These are phyloP conservation scores for Hypholoma sublateritium DNA, from an alignment of 768 basidiomycete genomes.

Conservation along the genomic window DNA sequence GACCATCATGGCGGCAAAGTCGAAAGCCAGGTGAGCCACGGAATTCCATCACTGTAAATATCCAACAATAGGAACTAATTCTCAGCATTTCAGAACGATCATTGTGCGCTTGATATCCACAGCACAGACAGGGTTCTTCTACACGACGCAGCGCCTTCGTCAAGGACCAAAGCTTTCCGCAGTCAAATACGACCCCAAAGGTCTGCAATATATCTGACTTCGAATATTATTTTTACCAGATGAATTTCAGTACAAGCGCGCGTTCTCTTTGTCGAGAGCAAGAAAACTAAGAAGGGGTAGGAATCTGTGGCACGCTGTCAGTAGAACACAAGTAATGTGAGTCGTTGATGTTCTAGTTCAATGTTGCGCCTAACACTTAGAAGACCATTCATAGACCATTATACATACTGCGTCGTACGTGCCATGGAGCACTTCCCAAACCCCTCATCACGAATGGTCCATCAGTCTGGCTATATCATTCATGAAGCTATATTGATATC, in stretches of 20 bases:
- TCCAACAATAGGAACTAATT: no score
- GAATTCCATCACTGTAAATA: no score
- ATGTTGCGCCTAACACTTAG: background rate
- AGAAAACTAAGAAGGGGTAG: conserved; percentile 60
- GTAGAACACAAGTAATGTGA: conserved; percentile 1
- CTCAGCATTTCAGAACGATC: conserved; percentile 54
- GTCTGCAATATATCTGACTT: conserved; percentile 39
- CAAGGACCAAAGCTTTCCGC: conserved; percentile 77
- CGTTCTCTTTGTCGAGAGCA: conserved; percentile 79
- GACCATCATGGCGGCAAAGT: conserved; percentile 56
- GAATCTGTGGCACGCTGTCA: background rate
- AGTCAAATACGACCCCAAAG: conserved; percentile 90
- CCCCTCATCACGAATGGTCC: no score
- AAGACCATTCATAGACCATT: background rate
- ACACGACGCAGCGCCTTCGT: conserved; percentile 77
- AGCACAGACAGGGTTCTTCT: conserved; percentile 90
- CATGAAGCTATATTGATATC: background rate
- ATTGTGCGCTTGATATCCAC: conserved; percentile 89
- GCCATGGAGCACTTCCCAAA: no score
- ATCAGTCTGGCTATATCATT: background rate
- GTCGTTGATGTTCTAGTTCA: background rate
- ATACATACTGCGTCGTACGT: no score
- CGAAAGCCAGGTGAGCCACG: conserved; percentile 54
- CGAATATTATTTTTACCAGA: background rate
- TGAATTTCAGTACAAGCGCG: conserved; percentile 55